Conservation (phyloP, 2,329 filamentous ascomycete genomes). For the Fusarium sp. region DNA sequence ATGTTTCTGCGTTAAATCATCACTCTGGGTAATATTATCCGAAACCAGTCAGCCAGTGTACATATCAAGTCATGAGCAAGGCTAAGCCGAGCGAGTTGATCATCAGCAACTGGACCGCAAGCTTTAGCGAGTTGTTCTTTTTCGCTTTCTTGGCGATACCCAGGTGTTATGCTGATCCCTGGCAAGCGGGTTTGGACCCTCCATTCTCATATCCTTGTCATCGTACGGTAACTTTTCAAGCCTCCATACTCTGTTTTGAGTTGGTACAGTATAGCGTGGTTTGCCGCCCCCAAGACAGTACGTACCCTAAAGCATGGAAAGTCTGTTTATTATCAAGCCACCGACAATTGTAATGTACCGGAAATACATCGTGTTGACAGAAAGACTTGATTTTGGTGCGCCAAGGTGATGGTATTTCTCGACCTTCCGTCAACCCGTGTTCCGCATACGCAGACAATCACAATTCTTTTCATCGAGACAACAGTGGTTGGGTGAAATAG, state of each 20-base stretch:
- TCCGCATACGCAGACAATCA: background rate
- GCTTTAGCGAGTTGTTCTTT: conserved; percentile 45
- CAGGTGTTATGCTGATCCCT: conserved; percentile 37
- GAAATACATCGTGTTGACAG: conserved; percentile 18
- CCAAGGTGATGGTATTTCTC: background rate
- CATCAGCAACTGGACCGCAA: conserved; percentile 21
- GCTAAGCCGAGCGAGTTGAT: conserved; percentile 17
- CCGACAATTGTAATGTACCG: conserved; percentile 18
- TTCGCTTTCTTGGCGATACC: conserved; percentile 45
- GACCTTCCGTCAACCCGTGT: background rate
- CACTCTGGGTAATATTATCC: background rate
- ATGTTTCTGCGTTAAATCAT: background rate
- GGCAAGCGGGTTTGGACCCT: conserved; percentile 25
- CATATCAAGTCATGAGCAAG: conserved; percentile 1
- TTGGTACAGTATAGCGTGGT: conserved; percentile 29
- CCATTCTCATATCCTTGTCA: conserved; percentile 32
- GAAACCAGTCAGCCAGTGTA: background rate
- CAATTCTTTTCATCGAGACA: background rate
- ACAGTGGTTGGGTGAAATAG: background rate
- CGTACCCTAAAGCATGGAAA: conserved; percentile 22
- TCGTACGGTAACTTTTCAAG: conserved; percentile 17
- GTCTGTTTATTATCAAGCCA: conserved; percentile 21
- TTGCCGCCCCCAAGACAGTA: conserved; percentile 9
- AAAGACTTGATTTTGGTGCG: conserved; percentile 6
- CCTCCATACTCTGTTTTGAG: conserved; percentile 31